Conservation (phyloP, 1,284 basidiomycete species). For the Anthracocystis walkeri region DNA sequence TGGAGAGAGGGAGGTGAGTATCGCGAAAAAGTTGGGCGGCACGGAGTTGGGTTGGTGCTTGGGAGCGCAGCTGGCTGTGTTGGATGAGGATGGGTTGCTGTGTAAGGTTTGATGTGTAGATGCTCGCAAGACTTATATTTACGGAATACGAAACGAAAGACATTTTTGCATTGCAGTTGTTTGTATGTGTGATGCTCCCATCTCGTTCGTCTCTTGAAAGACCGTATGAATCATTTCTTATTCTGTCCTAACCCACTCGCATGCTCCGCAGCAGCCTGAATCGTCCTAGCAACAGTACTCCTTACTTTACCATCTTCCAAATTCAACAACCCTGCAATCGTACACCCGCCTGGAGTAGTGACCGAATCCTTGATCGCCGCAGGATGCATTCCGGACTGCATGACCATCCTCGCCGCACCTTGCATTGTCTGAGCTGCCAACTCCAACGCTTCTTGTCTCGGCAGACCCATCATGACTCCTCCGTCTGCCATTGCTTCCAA, state of each 20-base stretch:
- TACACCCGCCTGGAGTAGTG: conserved; percentile 98
- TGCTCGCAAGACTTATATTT: neutral
- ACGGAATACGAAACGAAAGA: neutral
- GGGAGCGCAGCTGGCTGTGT: conserved; percentile 74
- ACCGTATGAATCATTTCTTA: conserved; percentile 22
- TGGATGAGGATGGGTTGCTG: conserved; percentile 57
- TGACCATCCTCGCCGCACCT: conserved; percentile 94
- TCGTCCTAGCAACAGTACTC: conserved; percentile 93
- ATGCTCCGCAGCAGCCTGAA: conserved; percentile 75
- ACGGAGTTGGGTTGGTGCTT: conserved; percentile 96
- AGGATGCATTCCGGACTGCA: conserved; percentile 88
- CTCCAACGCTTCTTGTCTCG: conserved; percentile 91
- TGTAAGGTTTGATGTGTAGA: conserved; percentile 42
- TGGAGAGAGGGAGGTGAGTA: conserved; percentile 74
- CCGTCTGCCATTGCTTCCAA: conserved; percentile 99
- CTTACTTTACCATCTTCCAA: conserved; percentile 94
- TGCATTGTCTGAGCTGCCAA: conserved; percentile 96
- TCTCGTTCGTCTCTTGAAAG: no score
- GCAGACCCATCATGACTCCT: conserved; percentile 99
- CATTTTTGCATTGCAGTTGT: neutral
- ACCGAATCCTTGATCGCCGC: conserved; percentile 98
- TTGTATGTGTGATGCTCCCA: neutral
- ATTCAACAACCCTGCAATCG: conserved; percentile 93
- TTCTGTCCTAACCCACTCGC: conserved; percentile 63
- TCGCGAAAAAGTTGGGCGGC: conserved; percentile 82